A percentile compares a stretch with the other conserved stretches of the same genome.
Evolutionary conservation across 1,139 yeast species (phyloP).

Genomic region (Zygosaccharomyces pseudobailii): DNA sequence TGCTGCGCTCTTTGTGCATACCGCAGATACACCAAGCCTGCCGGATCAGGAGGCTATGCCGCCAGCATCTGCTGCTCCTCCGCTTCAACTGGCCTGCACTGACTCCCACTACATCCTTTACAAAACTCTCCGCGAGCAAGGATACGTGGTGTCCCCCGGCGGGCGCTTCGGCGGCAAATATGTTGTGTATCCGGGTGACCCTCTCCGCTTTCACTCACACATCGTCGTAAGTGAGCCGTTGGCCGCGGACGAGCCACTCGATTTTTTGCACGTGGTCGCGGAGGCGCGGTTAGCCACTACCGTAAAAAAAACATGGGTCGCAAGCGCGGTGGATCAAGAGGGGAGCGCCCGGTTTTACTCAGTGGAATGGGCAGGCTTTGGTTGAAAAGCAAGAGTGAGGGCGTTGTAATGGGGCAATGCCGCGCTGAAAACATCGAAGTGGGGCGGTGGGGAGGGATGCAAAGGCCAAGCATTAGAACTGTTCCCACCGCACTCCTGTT

Average conservation of each 20-base stretch:
- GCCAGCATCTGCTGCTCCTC: background rate
- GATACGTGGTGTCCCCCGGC: conserved; percentile 72
- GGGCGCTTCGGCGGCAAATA: conserved; percentile 85
- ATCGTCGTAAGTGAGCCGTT: conserved; percentile 56
- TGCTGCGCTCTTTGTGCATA: conserved; percentile 6
- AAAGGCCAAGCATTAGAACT: no score
- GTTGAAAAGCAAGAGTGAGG: conserved; percentile 34
- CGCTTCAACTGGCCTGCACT: background rate
- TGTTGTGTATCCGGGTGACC: conserved; percentile 93
- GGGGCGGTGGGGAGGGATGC: no score
- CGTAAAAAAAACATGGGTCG: conserved; percentile 80
- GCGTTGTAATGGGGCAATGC: background rate
- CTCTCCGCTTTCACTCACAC: conserved; percentile 85
- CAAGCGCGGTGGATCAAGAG: conserved; percentile 43
- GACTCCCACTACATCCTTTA: conserved; percentile 1
- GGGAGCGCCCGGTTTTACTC: conserved; percentile 43
- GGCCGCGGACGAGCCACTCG: conserved; percentile 47
- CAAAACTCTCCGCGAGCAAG: conserved; percentile 39
- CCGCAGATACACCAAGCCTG: background rate
- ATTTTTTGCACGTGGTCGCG: conserved; percentile 55
- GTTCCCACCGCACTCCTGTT: no score
- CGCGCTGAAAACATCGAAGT: no score
- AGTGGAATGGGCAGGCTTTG: conserved; percentile 81
- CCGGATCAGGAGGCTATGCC: background rate
- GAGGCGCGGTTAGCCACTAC: conserved; percentile 91